Percentiles rank a stretch among this genome's conserved stretches.
Evolutionary conservation across 768 basidiomycete genomes (phyloP).

Genomic region (Clitopilus hobsonii): DNA sequence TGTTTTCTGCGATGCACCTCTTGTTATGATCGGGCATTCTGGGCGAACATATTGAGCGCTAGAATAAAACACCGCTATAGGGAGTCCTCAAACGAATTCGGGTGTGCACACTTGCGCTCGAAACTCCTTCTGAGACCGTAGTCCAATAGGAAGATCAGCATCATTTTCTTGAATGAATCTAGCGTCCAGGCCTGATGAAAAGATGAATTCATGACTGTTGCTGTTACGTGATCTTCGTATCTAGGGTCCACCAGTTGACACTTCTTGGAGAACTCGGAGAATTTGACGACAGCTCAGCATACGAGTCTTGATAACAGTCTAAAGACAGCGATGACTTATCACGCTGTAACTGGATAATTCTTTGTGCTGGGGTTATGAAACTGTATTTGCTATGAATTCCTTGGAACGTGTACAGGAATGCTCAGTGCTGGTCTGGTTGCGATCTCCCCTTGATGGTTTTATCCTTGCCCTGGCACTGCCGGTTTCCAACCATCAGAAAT

Average conservation of each 20-base stretch:
- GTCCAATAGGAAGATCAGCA: background rate
- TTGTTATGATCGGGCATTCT: background rate
- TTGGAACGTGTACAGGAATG: background rate
- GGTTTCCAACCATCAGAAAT: conserved; percentile 7
- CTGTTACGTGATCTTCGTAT: background rate
- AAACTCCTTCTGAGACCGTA: background rate
- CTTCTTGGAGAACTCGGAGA: background rate
- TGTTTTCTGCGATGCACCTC: background rate
- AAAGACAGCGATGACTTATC: too few species aligned
- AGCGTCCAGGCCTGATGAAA: background rate
- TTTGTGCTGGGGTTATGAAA: background rate
- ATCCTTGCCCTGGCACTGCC: conserved; percentile 5
- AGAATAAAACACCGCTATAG: background rate
- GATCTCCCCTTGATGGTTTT: conserved; percentile 1
- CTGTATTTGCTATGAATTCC: background rate
- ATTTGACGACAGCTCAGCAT: background rate
- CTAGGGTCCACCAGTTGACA: background rate
- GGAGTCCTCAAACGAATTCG: background rate
- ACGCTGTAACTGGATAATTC: background rate
- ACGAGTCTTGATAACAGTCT: too few species aligned
- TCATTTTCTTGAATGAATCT: background rate
- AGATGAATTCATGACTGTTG: background rate
- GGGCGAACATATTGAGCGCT: too few species aligned
- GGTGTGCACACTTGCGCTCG: background rate
- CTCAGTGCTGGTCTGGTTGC: background rate